Conservation (phyloP, 2,329 filamentous ascomycete genomes). For the Neocucurbitaria cava region DNA sequence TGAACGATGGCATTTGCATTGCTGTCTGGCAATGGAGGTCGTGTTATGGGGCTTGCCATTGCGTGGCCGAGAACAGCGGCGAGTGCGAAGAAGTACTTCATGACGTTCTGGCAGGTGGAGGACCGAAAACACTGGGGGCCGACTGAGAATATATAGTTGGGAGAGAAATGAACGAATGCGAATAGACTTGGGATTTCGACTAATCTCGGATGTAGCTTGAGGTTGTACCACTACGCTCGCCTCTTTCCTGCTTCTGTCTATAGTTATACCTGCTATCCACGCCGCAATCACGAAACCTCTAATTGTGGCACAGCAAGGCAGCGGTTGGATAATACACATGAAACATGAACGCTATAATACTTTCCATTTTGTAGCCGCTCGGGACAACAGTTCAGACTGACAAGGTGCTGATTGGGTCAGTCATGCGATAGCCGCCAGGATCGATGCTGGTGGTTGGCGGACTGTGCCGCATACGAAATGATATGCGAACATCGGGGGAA, state of each 20-base stretch:
- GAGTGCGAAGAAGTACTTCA: slow-evolving; percentile 10
- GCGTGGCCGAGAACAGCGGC: slow-evolving; percentile 7
- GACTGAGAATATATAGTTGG: not conserved
- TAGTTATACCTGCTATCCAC: not conserved
- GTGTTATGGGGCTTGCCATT: slow-evolving; percentile 9
- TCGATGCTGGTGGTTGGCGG: not conserved
- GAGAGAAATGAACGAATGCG: not conserved
- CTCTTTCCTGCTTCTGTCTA: not conserved
- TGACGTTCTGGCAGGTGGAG: too few relatives aligned
- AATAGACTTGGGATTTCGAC: not conserved
- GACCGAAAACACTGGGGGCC: too few relatives aligned
- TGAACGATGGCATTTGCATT: not conserved
- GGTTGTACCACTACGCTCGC: not conserved
- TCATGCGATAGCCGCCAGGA: not conserved
- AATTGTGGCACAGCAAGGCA: slow-evolving; percentile 18
- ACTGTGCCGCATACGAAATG: not conserved
- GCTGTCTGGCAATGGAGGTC: not conserved
- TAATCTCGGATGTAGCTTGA: not conserved
- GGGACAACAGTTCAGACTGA: not conserved
- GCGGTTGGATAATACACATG: slow-evolving; percentile 12
- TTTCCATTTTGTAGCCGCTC: not conserved
- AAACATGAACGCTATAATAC: slow-evolving; percentile 11
- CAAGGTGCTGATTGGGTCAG: not conserved
- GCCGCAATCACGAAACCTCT: not conserved
- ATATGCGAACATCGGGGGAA: too few relatives aligned